phyloP scores from a whole-genome alignment of 2,329 filamentous ascomycete genomes.

The Apiospora saccharicola region DNA sequence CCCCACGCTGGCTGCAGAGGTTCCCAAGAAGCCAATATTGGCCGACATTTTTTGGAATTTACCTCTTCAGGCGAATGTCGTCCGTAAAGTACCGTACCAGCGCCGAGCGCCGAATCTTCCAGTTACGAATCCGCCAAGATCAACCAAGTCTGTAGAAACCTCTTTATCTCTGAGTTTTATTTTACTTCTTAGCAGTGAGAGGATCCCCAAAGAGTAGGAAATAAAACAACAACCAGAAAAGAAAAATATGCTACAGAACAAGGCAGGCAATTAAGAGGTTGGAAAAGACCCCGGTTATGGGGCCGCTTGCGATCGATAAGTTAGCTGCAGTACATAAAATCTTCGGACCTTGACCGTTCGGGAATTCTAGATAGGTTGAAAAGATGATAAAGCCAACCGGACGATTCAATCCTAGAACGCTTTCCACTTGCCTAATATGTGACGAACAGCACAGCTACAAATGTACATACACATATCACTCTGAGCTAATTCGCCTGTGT shows the following conservation, averaged over 20 bases:
- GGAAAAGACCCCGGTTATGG: constrained; percentile 12
- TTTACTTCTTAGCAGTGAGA: background rate
- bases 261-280: constrained; percentile 19
- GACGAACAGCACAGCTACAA: background rate
- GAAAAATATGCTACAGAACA: background rate
- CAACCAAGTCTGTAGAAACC: background rate
- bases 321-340: background rate
- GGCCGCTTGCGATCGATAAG: constrained; percentile 13
- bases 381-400: background rate
- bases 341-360: constrained; percentile 5
- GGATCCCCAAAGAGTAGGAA: background rate
- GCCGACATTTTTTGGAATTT: constrained; percentile 32
- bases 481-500: constrained; percentile 7
- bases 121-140: background rate
- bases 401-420: background rate
- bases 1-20: constrained; percentile 38
- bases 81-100: constrained; percentile 13
- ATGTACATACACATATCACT: background rate
- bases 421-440: background rate
- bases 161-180: background rate
- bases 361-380: background rate
- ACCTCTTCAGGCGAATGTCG: constrained; percentile 10
- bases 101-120: constrained; percentile 15
- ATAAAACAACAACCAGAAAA: background rate
- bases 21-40: constrained; percentile 32